Evolutionary conservation across 2,329 filamentous ascomycete species (phyloP), one percentile per base, ranked within the genome.

Genomic region (Akanthomyces uredinophilus): DNA sequence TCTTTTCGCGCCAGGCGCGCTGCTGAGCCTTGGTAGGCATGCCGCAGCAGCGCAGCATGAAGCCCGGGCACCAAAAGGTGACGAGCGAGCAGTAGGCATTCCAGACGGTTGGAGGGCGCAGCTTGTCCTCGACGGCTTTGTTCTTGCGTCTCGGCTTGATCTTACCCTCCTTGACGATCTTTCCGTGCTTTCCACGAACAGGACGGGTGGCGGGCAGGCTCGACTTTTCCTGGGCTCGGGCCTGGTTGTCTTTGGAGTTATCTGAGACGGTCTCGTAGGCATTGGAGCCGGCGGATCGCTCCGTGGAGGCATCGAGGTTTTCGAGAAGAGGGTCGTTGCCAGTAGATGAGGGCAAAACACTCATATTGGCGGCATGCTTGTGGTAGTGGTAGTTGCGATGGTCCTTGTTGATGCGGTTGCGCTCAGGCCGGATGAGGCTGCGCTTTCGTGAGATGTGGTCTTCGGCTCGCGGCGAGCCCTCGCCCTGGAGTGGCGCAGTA

Each of bases 361-460:
- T 83, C 92, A 99, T 97, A 66, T 94, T 90, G 69, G 92, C 90
- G 11, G 96, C 92, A 84, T 96, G 93, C 73, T 96, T 90, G 68
- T 92, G 87, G 76, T 99, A 99, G 77, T 97, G 85, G 72, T 97
- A 99, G 74, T 98, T 96, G 16, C 93, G 92, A 73, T 98, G 92
- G 68, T 93, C 90, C 66, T 83, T 87, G 68, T 93, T 90, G 68
- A 96, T 91, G 68, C 90, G 86, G 70, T 89, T 89, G 67, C 95
- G 86, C 77, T 99, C 95, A 1, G 95, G 95, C 65, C 90, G 84
- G 71, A 99, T 88, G 66, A 99, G 80, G 74, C 91, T 97, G 73
- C 90, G 87, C 77, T 98, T 98, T 68, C 93, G 87, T 64, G 77
- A 72, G 64, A 84, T 73, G 44, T 75, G 72, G 59, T 75, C 71